Evolutionary conservation across 2,329 filamentous ascomycete species (phyloP).

Genomic region (Colletotrichum sp.): DNA sequence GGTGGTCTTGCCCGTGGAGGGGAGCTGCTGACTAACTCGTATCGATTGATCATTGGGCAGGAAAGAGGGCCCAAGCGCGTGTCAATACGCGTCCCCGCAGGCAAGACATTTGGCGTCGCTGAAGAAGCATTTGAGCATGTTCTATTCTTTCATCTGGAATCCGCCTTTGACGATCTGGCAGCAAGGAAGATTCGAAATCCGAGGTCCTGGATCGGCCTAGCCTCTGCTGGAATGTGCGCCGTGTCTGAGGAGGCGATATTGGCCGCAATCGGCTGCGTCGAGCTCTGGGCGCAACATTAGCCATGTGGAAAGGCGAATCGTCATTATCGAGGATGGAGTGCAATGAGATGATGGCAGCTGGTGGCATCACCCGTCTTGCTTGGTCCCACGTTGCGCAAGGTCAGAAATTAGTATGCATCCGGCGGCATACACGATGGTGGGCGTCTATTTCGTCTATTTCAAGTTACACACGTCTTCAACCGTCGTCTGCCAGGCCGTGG

Average conservation of each 20-base stretch:
- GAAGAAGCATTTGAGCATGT: neutral
- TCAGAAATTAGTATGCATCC: neutral
- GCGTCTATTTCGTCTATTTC: slow-evolving; percentile 5
- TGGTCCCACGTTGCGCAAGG: neutral
- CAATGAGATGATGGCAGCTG: neutral
- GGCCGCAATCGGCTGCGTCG: neutral
- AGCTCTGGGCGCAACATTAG: neutral
- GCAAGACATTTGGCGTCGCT: neutral
- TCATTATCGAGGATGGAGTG: neutral
- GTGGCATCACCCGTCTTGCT: neutral
- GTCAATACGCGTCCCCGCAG: neutral
- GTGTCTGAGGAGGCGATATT: neutral
- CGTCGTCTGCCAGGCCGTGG: neutral
- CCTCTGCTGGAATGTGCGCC: neutral
- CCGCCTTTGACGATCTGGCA: neutral
- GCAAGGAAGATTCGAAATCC: neutral
- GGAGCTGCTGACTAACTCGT: neutral
- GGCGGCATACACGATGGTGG: neutral
- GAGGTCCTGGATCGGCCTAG: neutral
- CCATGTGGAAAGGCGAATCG: neutral
- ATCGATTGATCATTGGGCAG: neutral
- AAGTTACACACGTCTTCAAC: neutral
- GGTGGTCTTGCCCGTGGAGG: neutral
- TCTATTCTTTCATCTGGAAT: neutral
- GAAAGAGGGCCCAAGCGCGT: neutral